Percentiles rank a stretch among this genome's conserved stretches.
Conservation (phyloP, 164 flowering plant genomes). For the Macadamia integrifolia region DNA sequence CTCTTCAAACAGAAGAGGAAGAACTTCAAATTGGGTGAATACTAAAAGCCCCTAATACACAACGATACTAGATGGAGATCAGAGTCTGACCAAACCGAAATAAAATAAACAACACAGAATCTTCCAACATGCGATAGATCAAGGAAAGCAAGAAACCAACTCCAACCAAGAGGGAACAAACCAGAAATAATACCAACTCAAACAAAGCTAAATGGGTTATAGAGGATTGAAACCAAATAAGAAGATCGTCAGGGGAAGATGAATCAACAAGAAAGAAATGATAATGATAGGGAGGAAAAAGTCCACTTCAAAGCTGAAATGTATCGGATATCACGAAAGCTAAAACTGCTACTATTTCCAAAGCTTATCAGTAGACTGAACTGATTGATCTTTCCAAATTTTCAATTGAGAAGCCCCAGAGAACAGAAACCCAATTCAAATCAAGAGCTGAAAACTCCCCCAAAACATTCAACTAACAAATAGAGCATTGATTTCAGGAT, state of each 20-base stretch:
- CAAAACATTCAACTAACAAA: slow-evolving; percentile 33
- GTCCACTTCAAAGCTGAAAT: slow-evolving; percentile 4
- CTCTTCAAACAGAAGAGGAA: neutral
- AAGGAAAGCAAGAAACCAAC: slow-evolving; percentile 8
- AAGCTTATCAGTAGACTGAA: slow-evolving; percentile 16
- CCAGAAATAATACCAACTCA: neutral
- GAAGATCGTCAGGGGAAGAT: neutral
- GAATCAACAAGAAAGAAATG: slow-evolving; percentile 3
- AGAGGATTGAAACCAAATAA: neutral
- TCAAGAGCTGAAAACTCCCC: slow-evolving; percentile 16
- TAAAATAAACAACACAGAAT: slow-evolving; percentile 3
- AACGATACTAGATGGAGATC: neutral
- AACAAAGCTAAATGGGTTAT: neutral
- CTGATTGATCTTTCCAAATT: slow-evolving; percentile 15
- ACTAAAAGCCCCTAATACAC: slow-evolving; percentile 4
- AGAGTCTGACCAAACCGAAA: slow-evolving; percentile 8
- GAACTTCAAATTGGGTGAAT: slow-evolving; percentile 7
- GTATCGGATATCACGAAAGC: slow-evolving; percentile 18
- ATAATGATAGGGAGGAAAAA: slow-evolving; percentile 9
- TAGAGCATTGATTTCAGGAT: slow-evolving; percentile 37
- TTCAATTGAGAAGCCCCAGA: slow-evolving; percentile 9
- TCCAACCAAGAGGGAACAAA: slow-evolving; percentile 10
- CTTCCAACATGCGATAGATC: slow-evolving; percentile 3
- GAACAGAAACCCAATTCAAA: slow-evolving; percentile 17
- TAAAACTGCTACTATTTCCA: slow-evolving; percentile 20